Base-by-base conservation (phyloP, 164 flowering plant species). In the Magnolia changhungtana region DNA sequence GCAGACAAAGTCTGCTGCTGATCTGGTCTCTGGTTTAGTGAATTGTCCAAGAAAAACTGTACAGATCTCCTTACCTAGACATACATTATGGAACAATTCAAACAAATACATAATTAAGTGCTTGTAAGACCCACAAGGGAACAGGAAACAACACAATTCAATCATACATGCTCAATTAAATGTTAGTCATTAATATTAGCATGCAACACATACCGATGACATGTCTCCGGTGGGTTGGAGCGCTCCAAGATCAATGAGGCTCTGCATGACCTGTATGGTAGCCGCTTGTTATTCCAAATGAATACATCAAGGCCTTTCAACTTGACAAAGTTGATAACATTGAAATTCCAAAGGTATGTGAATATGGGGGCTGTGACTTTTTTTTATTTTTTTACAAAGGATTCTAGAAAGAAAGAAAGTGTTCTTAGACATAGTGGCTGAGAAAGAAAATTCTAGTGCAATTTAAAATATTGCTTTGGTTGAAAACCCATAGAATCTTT, bases 141-240 rank as follows among this genome's bases (percentile, higher is more conserved):
- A 16, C 61, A 55, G 61, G 18, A 11, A 55, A 55, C 18, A 16
- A 55, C 18, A 16, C 13, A 55, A 55, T 11, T 55, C 18, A 11
- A 55, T 11, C 18, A 11, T 11, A 55, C 2, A 9, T 55, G 13
- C 61, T 55, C 18, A 55, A 55, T 55, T 55, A 55, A 59, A 50
- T 50, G n/a, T n/a, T 64, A 20, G 21, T 9, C 10, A 21, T 18
- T 64, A n/a, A n/a, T 19, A 8, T 29, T 78, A 69, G 71, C 87
- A 51, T 72, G 55, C 27, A 50, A 51, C 16, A 51, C 76, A 55
- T 90, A 95, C 99, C 72, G 99, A 74, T 67, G 96, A 85, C 87
- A 95, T 19, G 85, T 95, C 99, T 80, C 99, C 99, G 55, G 96
- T 91, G 73, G 99, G 97, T 81, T 90, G 92, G 63, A 95, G 98